Evolutionary conservation across 140 eudicot species (phyloP), one percentile per base, ranked within the genome.

Genomic region (Stevia rebaudiana): DNA sequence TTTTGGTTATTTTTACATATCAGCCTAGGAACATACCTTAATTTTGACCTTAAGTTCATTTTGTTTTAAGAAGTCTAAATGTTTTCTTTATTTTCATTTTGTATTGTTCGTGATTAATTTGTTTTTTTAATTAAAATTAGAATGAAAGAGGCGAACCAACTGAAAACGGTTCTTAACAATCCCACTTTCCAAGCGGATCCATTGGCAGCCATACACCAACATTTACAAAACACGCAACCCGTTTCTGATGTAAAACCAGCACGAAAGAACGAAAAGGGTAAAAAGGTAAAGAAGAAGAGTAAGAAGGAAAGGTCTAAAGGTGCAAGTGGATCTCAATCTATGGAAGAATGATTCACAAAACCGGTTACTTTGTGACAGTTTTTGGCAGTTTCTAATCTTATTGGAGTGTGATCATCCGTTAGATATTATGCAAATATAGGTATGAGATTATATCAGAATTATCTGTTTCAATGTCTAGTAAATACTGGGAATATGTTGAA

Each of bases 161-260:
- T 92, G 85, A 81, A 61, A 74, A 68, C 78, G 1, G 95, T 88
- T 48, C 78, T 88, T 60, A 74, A 60, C 53, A 71, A 85, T 72
- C 88, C 94, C 15, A 74, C 46, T 60, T 88, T 83, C 74, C 84
- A 78, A 69, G 79, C 94, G 0, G 86, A 92, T 68, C 97, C 99
- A 31, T 71, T 88, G 65, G 94, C 79, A 62, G 95, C 95, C 47
- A 81, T 92, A 30, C 84, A 85, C 78, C 85, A 85, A 68, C 96
- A 92, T 76, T 65, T 92, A 70, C 95, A 77, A 76, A 83, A 72
- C 75, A 92, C 97, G 11, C 95, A 92, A 53, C 97, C 96, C 48
- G 63, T 60, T 35, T 25, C 31, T 1, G 91, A 83, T 3, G 81
- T 74, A 71, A 85, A 85, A 74, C 82, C 78, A 35, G 25, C 71